A percentile compares a stretch with the other conserved stretches of the same genome.
These are phyloP conservation scores for Kazachstania psychrophila DNA, from an alignment of 805 yeast species.

Conservation along the genomic window DNA sequence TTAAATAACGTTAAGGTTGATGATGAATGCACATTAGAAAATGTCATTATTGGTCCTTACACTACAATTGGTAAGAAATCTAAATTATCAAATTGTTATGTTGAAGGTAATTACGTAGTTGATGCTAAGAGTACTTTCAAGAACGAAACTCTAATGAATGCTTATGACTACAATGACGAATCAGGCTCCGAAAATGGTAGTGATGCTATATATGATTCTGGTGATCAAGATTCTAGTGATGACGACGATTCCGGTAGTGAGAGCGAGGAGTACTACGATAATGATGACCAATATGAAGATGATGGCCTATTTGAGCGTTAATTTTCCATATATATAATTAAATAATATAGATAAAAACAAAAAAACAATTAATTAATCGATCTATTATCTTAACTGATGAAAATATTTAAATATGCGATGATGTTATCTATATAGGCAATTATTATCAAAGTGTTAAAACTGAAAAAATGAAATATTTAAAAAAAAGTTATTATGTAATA, in stretches of 20 bases:
- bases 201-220: slow-evolving; percentile 28
- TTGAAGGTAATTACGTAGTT: slow-evolving; percentile 72
- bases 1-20: slow-evolving; percentile 62
- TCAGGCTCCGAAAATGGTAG: slow-evolving; percentile 9
- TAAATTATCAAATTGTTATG: slow-evolving; percentile 68
- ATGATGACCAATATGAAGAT: slow-evolving; percentile 42
- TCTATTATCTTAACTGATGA: too few relatives aligned
- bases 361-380: background rate
- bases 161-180: slow-evolving; percentile 18
- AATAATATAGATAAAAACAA: background rate
- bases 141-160: slow-evolving; percentile 46
- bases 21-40: slow-evolving; percentile 70
- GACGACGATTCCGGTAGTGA: slow-evolving; percentile 26
- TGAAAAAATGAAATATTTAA: too few relatives aligned
- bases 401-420: too few relatives aligned
- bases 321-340: background rate
- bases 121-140: slow-evolving; percentile 42
- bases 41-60: slow-evolving; percentile 71
- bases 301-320: slow-evolving; percentile 55
- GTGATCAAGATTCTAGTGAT: slow-evolving; percentile 25
- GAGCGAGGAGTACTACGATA: slow-evolving; percentile 32
- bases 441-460: too few relatives aligned
- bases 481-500: background rate
- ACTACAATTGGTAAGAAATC: slow-evolving; percentile 58
- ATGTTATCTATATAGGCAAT: too few relatives aligned